phyloP scores from a whole-genome alignment of 2,329 filamentous ascomycete genomes.

The Balansia obtecta region DNA sequence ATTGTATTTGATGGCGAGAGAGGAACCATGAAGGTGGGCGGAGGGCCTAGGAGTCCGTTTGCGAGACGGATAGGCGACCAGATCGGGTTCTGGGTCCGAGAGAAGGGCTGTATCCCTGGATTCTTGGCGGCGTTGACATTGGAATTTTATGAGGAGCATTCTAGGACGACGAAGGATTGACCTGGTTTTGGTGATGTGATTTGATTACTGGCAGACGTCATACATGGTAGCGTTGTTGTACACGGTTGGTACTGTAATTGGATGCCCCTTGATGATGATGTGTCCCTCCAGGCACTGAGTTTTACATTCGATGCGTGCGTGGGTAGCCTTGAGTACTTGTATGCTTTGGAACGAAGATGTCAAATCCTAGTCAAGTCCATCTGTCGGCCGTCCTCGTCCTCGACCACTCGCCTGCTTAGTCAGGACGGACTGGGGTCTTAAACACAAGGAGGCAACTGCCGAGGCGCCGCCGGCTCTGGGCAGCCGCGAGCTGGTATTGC shows the following conservation, averaged over 20 bases:
- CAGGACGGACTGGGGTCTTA: too few species aligned
- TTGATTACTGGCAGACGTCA: background rate
- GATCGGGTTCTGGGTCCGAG: slow-evolving; percentile 92
- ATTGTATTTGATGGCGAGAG: slow-evolving; percentile 85
- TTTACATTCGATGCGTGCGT: too few species aligned
- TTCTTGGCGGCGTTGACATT: slow-evolving; percentile 84
- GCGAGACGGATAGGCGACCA: slow-evolving; percentile 72
- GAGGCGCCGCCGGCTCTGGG: too few species aligned
- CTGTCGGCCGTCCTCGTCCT: background rate
- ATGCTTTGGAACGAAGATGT: too few species aligned
- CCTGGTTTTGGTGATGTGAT: background rate
- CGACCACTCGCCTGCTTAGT: background rate
- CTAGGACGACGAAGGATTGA: slow-evolving; percentile 4
- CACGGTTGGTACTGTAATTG: background rate
- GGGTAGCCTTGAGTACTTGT: too few species aligned
- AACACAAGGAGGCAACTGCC: too few species aligned
- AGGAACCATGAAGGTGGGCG: slow-evolving; percentile 95
- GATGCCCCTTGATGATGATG: background rate
- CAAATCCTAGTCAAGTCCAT: background rate
- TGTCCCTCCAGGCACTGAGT: background rate
- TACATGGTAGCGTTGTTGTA: background rate
- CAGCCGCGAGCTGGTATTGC: too few species aligned
- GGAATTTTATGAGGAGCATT: slow-evolving; percentile 75
- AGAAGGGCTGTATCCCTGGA: slow-evolving; percentile 84
- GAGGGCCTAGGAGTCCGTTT: slow-evolving; percentile 77